Conservation (phyloP, 2,329 filamentous ascomycete species). For the Alternaria ventricosa region DNA sequence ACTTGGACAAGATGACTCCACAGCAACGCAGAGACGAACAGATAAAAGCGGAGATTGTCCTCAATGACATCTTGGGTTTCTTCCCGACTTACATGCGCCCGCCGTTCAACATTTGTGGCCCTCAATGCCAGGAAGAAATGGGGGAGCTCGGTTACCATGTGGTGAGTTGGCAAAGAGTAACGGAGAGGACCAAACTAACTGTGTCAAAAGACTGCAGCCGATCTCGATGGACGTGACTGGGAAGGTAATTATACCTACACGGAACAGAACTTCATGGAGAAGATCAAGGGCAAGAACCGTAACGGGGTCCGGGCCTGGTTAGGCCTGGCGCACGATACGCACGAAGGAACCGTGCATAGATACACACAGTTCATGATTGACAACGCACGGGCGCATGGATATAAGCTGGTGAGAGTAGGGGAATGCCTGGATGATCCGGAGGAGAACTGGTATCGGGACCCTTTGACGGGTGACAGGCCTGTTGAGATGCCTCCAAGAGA, state of each 20-base stretch:
- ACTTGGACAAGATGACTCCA: background rate
- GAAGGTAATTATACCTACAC: slow-evolving; percentile 1
- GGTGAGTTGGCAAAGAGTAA: slow-evolving; percentile 11
- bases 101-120: slow-evolving; percentile 52
- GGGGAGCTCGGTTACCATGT: slow-evolving; percentile 58
- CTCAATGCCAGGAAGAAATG: slow-evolving; percentile 45
- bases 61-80: slow-evolving; percentile 54
- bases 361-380: slow-evolving; percentile 8
- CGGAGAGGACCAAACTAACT: background rate
- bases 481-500: background rate
- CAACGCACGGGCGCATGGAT: background rate
- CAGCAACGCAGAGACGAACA: slow-evolving; percentile 51
- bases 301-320: background rate
- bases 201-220: background rate
- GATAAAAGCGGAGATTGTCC: slow-evolving; percentile 58
- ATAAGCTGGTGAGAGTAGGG: slow-evolving; percentile 60
- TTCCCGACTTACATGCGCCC: slow-evolving; percentile 61
- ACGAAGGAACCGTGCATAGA: slow-evolving; percentile 1
- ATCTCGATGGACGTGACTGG: slow-evolving; percentile 1
- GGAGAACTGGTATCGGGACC: slow-evolving; percentile 59
- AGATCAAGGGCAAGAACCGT: background rate
- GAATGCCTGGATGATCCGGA: slow-evolving; percentile 63
- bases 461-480: slow-evolving; percentile 6
- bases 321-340: slow-evolving; percentile 1
- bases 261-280: background rate